Percentiles rank a stretch among this genome's conserved stretches.
Evolutionary conservation across 306 rosid species (phyloP).

Genomic region (Inga leiocalycina): DNA sequence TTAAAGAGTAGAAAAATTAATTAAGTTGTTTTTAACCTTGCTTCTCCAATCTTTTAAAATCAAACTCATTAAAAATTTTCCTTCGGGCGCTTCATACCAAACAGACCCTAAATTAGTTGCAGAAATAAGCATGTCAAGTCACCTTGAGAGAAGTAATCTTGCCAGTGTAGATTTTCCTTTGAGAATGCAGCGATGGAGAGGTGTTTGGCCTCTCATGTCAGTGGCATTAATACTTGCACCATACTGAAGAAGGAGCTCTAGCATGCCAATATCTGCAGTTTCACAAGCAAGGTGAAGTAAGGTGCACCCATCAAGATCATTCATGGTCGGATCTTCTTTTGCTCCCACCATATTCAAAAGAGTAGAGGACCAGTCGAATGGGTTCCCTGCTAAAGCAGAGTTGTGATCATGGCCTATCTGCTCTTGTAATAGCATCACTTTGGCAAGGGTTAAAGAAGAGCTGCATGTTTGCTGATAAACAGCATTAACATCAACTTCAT

Average conservation of each 20-base stretch:
- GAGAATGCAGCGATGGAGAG: slow-evolving; percentile 77
- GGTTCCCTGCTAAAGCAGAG: slow-evolving; percentile 56
- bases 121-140: slow-evolving; percentile 24
- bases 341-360: slow-evolving; percentile 52
- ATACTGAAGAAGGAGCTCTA: slow-evolving; percentile 95
- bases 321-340: slow-evolving; percentile 64
- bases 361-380: slow-evolving; percentile 73
- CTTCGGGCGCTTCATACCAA: no score
- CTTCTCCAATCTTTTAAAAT: no score
- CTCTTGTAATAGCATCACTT: slow-evolving; percentile 90
- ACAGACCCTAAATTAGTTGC: slow-evolving; percentile 1
- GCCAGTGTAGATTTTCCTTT: slow-evolving; percentile 61
- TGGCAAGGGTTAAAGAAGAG: slow-evolving; percentile 86
- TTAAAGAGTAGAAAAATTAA: no score
- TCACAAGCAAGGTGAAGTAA: slow-evolving; percentile 96
- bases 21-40: no score
- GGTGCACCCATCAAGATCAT: slow-evolving; percentile 77
- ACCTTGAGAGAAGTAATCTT: slow-evolving; percentile 90
- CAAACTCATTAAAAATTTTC: no score
- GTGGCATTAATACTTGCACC: slow-evolving; percentile 82
- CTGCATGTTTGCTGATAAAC: slow-evolving; percentile 65
- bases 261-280: slow-evolving; percentile 92
- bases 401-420: slow-evolving; percentile 61
- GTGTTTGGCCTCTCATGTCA: slow-evolving; percentile 80
- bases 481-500: slow-evolving; percentile 78